Conservation (phyloP, 176 grass and related monocot genomes). For the Oryza meyeriana region DNA sequence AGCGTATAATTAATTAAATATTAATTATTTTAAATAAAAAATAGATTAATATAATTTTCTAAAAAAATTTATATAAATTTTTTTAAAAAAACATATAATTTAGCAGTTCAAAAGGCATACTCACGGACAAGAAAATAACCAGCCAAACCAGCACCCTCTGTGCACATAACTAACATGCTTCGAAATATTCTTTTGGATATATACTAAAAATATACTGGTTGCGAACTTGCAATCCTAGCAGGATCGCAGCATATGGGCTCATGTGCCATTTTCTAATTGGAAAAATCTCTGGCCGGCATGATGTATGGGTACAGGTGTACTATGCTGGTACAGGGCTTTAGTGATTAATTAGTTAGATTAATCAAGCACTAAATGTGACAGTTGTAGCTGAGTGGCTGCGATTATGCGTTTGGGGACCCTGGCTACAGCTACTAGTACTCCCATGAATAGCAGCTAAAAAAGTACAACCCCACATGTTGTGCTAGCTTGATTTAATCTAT, state of each 20-base stretch:
- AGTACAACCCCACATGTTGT: background rate
- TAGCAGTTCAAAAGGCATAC: no score
- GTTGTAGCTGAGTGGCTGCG: background rate
- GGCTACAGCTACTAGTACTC: background rate
- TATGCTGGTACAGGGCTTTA: background rate
- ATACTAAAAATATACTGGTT: background rate
- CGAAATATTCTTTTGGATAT: background rate
- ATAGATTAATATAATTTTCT: no score
- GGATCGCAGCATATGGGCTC: background rate
- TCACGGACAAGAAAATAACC: no score
- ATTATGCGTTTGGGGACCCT: background rate
- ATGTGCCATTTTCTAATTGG: conserved; percentile 10
- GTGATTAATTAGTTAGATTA: background rate
- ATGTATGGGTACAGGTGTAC: background rate
- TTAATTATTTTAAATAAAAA: no score
- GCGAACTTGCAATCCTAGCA: conserved; percentile 11
- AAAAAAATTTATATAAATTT: no score
- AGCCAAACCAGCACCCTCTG: no score
- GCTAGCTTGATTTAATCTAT: background rate
- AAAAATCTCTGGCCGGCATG: conserved; percentile 15
- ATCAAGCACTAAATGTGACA: background rate
- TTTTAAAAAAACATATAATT: no score
- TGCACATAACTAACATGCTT: background rate
- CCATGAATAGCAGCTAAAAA: no score
- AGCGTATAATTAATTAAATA: no score